Evolutionary conservation across 495 filamentous ascomycete genomes (phyloP), one percentile per base, ranked within the genome.

Genomic region (Penicilliopsis zonata): DNA sequence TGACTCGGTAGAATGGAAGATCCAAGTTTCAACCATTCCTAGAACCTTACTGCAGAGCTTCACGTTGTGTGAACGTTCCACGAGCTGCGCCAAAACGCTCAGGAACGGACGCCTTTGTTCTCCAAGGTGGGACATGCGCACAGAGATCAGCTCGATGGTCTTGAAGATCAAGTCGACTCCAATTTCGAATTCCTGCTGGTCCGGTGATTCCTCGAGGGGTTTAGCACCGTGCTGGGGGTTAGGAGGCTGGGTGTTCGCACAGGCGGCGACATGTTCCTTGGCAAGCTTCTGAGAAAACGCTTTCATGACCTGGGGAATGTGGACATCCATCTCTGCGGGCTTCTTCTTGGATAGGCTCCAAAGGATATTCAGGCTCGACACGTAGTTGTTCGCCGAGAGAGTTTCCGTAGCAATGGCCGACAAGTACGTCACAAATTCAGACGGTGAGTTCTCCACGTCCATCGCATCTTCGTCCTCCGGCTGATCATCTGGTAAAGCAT

Each of bases 21-120:
- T 80, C 92, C 92, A 99, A 3, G 62, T 63, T 46, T 94, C 86
- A n/a, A 94, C 87, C 71, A 96, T 88, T 15, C 80, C 74, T 6
- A 99, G 60, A 26, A 99, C 85, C 59, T 92, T 93, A 42, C 77
- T 74, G 53, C 92, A 96, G 5, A 99, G 68, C 18, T 70, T 66
- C 32, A 75, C 78, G 45, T 85, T 88, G 46, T 78, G 65, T 2
- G 92, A 96, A 40, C 90, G 87, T 55, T 99, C 92, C 9, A 99
- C 86, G 4, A 99, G 68, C 18, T 85, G 85, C 4, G 92, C 92
- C 30, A 99, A 61, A 12, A 94, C 87, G 47, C 86, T 94, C 2
- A 99, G 65, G 61, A 93, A 99, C 1, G 88, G 87, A 24, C 92
- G 68, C 14, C 92, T 67, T 45, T 88, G 80, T 40, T 99, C 92